Percentiles rank a stretch among this genome's conserved stretches.
These are phyloP conservation scores for Barnettozyma pratensis DNA, from an alignment of 805 yeast species.

Conservation along the genomic window DNA sequence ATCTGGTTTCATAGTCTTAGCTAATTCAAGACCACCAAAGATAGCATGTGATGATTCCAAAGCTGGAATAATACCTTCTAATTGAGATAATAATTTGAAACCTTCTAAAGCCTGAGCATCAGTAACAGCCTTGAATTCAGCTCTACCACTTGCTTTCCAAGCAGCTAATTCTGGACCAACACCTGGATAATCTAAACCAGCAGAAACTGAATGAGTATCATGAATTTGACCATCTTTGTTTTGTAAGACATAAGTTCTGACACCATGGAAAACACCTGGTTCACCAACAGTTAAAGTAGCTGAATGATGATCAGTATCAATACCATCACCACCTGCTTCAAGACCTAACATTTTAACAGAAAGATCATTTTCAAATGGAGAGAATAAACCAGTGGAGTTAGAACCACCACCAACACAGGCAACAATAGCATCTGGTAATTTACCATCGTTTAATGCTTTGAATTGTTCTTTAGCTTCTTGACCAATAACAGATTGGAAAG, in stretches of 20 bases:
- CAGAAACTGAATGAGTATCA: constrained; percentile 97
- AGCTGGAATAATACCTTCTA: constrained; percentile 98
- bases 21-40: constrained; percentile 83
- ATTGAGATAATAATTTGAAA: constrained; percentile 79
- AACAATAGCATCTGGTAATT: constrained; percentile 87
- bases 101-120: constrained; percentile 95
- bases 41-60: constrained; percentile 97
- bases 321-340: constrained; percentile 98
- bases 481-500: constrained; percentile 97
- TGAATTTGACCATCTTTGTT: constrained; percentile 91
- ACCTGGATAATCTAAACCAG: constrained; percentile 98
- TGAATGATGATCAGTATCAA: constrained; percentile 83
- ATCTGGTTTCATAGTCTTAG: constrained; percentile 75
- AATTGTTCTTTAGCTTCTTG: constrained; percentile 91
- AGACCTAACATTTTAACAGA: constrained; percentile 84
- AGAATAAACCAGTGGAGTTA: constrained; percentile 92
- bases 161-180: constrained; percentile 97
- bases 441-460: constrained; percentile 69
- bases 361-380: constrained; percentile 82
- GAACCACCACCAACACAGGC: constrained; percentile 99
- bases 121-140: constrained; percentile 83
- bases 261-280: constrained; percentile 99
- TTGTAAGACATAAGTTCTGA: constrained; percentile 88
- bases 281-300: constrained; percentile 94
- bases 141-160: constrained; percentile 95